A percentile compares a stretch with the other conserved stretches of the same genome.
Conservation (phyloP, 169 alveolate species). For the Plasmodium adleri region DNA sequence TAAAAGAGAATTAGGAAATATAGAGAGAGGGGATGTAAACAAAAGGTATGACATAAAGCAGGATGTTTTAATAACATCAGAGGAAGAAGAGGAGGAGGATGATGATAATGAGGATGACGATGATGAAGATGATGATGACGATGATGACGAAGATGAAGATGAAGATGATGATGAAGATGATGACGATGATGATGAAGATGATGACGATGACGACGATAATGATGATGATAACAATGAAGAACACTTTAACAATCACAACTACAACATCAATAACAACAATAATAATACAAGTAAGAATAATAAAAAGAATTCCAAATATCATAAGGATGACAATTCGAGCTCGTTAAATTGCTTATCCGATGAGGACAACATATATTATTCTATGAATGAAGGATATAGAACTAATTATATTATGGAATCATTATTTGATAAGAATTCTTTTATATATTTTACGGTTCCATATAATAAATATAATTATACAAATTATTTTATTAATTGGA, state of each 20-base stretch:
- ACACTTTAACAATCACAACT: not conserved
- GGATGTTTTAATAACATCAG: not conserved
- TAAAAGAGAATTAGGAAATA: not conserved
- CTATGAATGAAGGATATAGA: slow-evolving; percentile 68
- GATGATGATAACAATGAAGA: not conserved
- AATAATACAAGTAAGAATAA: not conserved
- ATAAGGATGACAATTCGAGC: slow-evolving; percentile 23
- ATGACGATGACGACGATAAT: too few species aligned
- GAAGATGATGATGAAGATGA: not conserved
- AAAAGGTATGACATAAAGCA: not conserved
- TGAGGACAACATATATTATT: slow-evolving; percentile 38
- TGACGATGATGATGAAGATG: not conserved
- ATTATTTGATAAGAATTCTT: slow-evolving; percentile 65
- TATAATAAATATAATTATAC: slow-evolving; percentile 73
- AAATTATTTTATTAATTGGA: slow-evolving; percentile 70
- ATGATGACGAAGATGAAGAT: not conserved
- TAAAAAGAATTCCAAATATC: not conserved
- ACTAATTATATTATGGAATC: slow-evolving; percentile 75
- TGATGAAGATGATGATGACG: not conserved
- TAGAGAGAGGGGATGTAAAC: not conserved
- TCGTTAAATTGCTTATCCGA: slow-evolving; percentile 16
- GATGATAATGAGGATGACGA: not conserved
- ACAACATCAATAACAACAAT: not conserved
- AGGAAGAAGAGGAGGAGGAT: not conserved
- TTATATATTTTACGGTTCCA: slow-evolving; percentile 66